Conservation (phyloP, 2,329 filamentous ascomycete species). For the Cercospora canescens region DNA sequence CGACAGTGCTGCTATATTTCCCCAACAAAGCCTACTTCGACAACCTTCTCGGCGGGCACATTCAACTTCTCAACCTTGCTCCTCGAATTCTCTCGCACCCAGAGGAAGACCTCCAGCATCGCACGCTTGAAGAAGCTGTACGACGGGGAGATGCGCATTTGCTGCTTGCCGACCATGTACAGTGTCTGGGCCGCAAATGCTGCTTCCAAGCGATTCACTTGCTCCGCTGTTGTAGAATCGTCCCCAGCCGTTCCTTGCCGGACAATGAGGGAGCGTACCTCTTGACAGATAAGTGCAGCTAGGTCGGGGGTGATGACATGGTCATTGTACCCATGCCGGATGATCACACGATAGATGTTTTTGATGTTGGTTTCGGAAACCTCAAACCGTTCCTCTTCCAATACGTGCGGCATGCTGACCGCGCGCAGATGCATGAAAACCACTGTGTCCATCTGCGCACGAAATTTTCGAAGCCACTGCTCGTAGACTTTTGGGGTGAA, state of each 20-base stretch:
- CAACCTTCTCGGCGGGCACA: slow-evolving; percentile 58
- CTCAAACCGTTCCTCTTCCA: slow-evolving; percentile 24
- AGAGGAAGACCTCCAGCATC: slow-evolving; percentile 58
- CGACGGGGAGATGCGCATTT: slow-evolving; percentile 23
- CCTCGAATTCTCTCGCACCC: slow-evolving; percentile 65
- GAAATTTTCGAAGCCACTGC: slow-evolving; percentile 29
- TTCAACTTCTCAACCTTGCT: slow-evolving; percentile 64
- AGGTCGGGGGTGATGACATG: slow-evolving; percentile 28
- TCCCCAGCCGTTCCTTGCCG: not conserved
- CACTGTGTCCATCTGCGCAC: slow-evolving; percentile 26
- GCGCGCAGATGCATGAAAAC: slow-evolving; percentile 30
- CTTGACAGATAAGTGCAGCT: slow-evolving; percentile 25
- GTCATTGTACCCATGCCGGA: slow-evolving; percentile 29
- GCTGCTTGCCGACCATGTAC: slow-evolving; percentile 31
- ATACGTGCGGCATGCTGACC: slow-evolving; percentile 23
- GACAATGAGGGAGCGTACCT: slow-evolving; percentile 17
- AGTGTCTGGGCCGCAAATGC: slow-evolving; percentile 25
- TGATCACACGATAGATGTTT: slow-evolving; percentile 28
- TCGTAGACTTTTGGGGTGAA: slow-evolving; percentile 26
- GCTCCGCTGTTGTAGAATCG: not conserved
- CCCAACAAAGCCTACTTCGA: slow-evolving; percentile 68
- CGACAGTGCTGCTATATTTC: slow-evolving; percentile 3
- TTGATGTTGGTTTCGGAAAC: slow-evolving; percentile 22
- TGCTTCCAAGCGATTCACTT: slow-evolving; percentile 15
- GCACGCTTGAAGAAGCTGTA: slow-evolving; percentile 40